Evolutionary conservation across 1,284 basidiomycete genomes (phyloP), one percentile per base, ranked within the genome.

Genomic region (Clitocybe nebularis): DNA sequence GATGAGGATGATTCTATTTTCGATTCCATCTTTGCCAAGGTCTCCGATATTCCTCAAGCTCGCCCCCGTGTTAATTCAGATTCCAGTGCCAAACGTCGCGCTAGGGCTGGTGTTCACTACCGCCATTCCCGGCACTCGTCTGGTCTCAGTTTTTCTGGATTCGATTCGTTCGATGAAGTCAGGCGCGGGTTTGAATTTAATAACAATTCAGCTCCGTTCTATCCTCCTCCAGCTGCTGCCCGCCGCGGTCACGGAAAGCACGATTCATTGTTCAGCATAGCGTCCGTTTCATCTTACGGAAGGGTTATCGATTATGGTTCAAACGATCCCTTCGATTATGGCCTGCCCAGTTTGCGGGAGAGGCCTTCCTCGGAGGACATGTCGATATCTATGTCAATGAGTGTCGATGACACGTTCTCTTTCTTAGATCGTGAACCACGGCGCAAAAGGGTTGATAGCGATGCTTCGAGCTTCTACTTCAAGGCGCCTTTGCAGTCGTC

Each of bases 201-300:
- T 20, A 66, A 72, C n/a, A 66, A 71, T 35, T 72, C 79, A 0
- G 78, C 79, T 4, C 63, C 72, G 1, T 87, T 85, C 58, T 87
- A 86, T 55, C 81, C 83, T 1, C 73, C 76, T 8, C 58, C 68
- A 14, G 61, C 57, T 2, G 59, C 67, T 7, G 43, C 39, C 13
- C 48, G 55, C 17, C 51, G 59, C 10, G 64, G 62, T 25, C 74
- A 79, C 40, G 60, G 64, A 21, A 68, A 65, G 35, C 73, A 75
- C 7, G 79, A 84, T 34, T 90, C 89, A 0, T 52, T 79, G 5
- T 74, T 84, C 59, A 91, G 86, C 55, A 81, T 92, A 36, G 80
- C 85, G 0, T 91, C 88, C 0, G 78, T 92, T 17, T 92, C 88
- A 0, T 90, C 85, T 0, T 87, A 88, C 43, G 88, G 89, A 1